A percentile compares a stretch with the other conserved stretches of the same genome.
Evolutionary conservation across 2,329 filamentous ascomycete species (phyloP).

Genomic region (Nigrograna mackinnonii): DNA sequence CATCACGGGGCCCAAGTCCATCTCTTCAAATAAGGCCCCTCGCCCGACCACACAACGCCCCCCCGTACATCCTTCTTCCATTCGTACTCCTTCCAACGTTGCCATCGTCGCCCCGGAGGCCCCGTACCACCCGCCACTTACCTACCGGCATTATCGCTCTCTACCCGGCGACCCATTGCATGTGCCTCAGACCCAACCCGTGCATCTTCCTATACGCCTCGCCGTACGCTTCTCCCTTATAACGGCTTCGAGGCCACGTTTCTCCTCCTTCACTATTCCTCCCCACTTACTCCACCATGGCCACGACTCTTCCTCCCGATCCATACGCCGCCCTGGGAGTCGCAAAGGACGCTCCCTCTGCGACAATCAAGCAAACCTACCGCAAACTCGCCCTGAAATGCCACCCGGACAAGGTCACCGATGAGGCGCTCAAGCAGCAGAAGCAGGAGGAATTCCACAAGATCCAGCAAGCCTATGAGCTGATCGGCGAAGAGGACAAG

Average conservation of each 20-base stretch:
- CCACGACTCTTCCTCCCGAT: constrained; percentile 61
- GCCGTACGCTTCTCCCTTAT: too few species aligned
- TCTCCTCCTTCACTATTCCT: constrained; percentile 1
- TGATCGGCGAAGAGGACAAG: constrained; percentile 77
- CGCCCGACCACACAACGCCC: too few species aligned
- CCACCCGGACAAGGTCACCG: constrained; percentile 89
- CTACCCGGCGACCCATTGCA: too few species aligned
- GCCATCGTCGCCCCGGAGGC: too few species aligned
- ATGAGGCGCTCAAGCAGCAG: constrained; percentile 72
- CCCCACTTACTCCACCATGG: constrained; percentile 41
- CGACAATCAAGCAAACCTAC: constrained; percentile 78
- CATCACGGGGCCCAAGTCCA: too few species aligned
- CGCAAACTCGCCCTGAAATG: constrained; percentile 85
- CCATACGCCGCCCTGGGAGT: constrained; percentile 81
- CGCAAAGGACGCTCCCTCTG: constrained; percentile 67
- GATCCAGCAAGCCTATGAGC: constrained; percentile 91
- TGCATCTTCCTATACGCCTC: too few species aligned
- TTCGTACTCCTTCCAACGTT: too few species aligned
- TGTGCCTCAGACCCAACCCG: too few species aligned
- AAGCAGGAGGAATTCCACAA: constrained; percentile 89
- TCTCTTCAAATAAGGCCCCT: too few species aligned
- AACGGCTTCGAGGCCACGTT: constrained; percentile 4
- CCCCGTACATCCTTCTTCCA: too few species aligned
- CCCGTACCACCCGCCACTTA: too few species aligned
- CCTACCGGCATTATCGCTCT: too few species aligned